A percentile compares a stretch with the other conserved stretches of the same genome.
Conservation (phyloP, 257 asterid species). For the Rehmannia glutinosa region DNA sequence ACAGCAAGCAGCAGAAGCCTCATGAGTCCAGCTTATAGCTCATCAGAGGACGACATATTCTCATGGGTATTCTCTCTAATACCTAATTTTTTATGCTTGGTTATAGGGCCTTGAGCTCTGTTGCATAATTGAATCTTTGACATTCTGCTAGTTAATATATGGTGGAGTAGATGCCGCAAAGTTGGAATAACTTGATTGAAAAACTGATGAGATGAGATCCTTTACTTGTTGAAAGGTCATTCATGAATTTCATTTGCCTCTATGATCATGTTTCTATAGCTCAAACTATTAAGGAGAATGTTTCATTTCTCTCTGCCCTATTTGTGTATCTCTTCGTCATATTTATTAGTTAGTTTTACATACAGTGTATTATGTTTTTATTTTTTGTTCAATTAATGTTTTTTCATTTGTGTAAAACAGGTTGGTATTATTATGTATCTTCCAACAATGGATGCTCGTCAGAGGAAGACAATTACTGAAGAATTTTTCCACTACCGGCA, state of each 20-base stretch:
- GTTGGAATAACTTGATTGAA: neutral
- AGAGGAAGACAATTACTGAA: slow-evolving; percentile 82
- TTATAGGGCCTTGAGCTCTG: neutral
- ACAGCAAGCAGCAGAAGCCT: slow-evolving; percentile 75
- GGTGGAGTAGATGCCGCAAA: neutral
- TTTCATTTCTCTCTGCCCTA: too few species aligned
- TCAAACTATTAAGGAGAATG: neutral
- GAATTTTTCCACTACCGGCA: slow-evolving; percentile 84
- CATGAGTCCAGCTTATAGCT: slow-evolving; percentile 96
- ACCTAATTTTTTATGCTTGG: neutral
- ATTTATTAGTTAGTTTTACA: neutral
- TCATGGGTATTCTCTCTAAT: slow-evolving; percentile 65
- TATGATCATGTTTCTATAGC: neutral
- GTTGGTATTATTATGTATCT: slow-evolving; percentile 99
- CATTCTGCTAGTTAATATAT: neutral
- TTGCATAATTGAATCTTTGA: neutral
- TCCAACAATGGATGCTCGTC: slow-evolving; percentile 82
- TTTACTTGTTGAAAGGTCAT: slow-evolving; percentile 5
- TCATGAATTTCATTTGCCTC: neutral
- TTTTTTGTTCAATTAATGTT: neutral
- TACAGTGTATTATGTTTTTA: neutral
- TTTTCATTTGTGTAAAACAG: slow-evolving; percentile 33
- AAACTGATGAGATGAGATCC: too few species aligned
- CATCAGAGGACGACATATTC: slow-evolving; percentile 66
- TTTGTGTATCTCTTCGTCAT: too few species aligned